Percentiles rank a stretch among this genome's conserved stretches.
Evolutionary conservation across 139 green algal species (phyloP).

Genomic region (Choricystis sp.): DNA sequence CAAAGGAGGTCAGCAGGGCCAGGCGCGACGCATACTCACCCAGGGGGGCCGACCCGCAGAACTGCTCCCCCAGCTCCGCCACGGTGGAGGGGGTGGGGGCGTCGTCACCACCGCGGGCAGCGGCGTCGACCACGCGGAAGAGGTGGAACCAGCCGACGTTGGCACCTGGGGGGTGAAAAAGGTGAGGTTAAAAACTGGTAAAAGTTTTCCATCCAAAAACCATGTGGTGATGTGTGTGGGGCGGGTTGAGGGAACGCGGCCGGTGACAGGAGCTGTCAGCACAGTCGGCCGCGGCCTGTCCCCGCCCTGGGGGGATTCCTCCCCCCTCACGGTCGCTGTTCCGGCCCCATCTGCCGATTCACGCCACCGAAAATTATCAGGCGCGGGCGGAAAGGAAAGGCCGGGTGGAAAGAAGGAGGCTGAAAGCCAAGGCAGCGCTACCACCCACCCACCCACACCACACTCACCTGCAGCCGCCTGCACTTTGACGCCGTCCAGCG

Average conservation of each 20-base stretch:
- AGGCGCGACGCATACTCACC: conserved; percentile 74
- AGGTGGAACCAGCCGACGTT: conserved; percentile 80
- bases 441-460: background rate
- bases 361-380: too few relatives aligned
- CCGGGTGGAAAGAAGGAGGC: background rate
- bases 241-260: background rate
- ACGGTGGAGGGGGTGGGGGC: conserved; percentile 2
- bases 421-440: background rate
- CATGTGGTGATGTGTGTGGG: background rate
- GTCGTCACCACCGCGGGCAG: background rate
- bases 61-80: conserved; percentile 62
- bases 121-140: conserved; percentile 30
- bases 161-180: conserved; percentile 28
- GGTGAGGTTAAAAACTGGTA: background rate
- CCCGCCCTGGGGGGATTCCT: background rate
- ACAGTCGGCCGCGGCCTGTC: too few relatives aligned
- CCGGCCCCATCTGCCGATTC: background rate
- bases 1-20: conserved; percentile 51
- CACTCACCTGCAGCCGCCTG: conserved; percentile 26
- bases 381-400: background rate
- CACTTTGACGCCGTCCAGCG: conserved; percentile 31
- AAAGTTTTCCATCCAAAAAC: background rate
- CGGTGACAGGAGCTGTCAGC: too few relatives aligned
- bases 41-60: conserved; percentile 61
- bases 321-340: background rate